A percentile compares a stretch with the other conserved stretches of the same genome.
Conservation (phyloP, 1,284 basidiomycete species). For the Boletus calvinii region DNA sequence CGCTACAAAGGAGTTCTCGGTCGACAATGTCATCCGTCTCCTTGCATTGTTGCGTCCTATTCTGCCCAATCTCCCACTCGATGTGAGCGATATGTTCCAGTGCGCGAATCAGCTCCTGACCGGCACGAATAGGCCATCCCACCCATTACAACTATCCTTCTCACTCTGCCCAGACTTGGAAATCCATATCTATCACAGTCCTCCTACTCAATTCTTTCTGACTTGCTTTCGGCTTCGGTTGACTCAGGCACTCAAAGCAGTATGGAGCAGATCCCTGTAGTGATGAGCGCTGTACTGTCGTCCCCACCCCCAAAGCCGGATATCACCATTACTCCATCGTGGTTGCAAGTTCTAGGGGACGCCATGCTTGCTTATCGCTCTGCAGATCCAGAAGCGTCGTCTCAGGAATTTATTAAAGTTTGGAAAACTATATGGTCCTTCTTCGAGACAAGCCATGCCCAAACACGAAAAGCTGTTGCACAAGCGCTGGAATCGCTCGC, state of each 20-base stretch:
- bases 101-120: conserved; percentile 11
- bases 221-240: conserved; percentile 61
- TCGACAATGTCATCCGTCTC: conserved; percentile 80
- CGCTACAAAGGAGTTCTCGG: conserved; percentile 54
- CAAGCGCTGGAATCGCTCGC: conserved; percentile 62
- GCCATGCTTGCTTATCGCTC: conserved; percentile 61
- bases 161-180: conserved; percentile 78
- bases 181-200: conserved; percentile 84
- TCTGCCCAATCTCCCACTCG: conserved; percentile 61
- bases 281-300: conserved; percentile 72
- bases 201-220: conserved; percentile 77
- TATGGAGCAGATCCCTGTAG: conserved; percentile 60
- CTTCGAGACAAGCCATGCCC: conserved; percentile 59
- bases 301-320: conserved; percentile 73
- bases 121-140: conserved; percentile 59
- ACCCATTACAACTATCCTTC: conserved; percentile 64
- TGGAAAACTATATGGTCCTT: conserved; percentile 80
- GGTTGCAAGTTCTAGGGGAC: conserved; percentile 72
- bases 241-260: conserved; percentile 41
- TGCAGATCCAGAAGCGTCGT: conserved; percentile 48
- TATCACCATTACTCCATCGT: conserved; percentile 59
- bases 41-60: conserved; percentile 72
- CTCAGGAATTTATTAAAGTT: conserved; percentile 57
- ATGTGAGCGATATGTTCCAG: conserved; percentile 44
- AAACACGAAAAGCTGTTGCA: conserved; percentile 62